A percentile compares a stretch with the other conserved stretches of the same genome.
phyloP scores from a whole-genome alignment of 208 protist species.

The Leishmania arabica region DNA sequence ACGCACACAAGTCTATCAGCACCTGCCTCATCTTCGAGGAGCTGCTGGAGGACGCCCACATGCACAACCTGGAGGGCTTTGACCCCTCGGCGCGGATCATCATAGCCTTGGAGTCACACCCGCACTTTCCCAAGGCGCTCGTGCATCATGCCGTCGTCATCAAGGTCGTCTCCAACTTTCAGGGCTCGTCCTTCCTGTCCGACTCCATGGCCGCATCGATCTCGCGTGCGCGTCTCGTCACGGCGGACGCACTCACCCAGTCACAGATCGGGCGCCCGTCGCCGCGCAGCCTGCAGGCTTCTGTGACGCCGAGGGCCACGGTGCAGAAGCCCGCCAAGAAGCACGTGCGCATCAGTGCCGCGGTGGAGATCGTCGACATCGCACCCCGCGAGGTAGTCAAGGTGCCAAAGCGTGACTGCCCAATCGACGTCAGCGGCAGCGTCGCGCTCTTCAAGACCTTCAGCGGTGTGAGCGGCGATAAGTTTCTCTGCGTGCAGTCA shows the following conservation, averaged over 20 bases:
- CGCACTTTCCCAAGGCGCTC: conserved; percentile 77
- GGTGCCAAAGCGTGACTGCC: conserved; percentile 34
- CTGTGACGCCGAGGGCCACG: conserved; percentile 6
- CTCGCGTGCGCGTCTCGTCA: conserved; percentile 62
- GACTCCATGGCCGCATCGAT: conserved; percentile 61
- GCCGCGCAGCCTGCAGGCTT: conserved; percentile 9
- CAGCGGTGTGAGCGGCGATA: conserved; percentile 66
- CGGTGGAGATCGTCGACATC: conserved; percentile 85
- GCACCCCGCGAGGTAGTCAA: conserved; percentile 65
- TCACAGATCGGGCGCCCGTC: conserved; percentile 31
- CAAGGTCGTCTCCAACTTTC: conserved; percentile 60
- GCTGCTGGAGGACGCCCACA: conserved; percentile 58
- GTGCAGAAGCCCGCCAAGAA: conserved; percentile 44
- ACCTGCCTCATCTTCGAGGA: conserved; percentile 65
- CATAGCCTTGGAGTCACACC: conserved; percentile 72
- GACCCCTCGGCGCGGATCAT: conserved; percentile 58
- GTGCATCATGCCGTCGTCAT: conserved; percentile 53
- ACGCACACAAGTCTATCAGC: conserved; percentile 88
- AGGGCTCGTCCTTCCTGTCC: conserved; percentile 52
- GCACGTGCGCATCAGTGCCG: conserved; percentile 73
- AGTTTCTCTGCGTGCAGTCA: conserved; percentile 73
- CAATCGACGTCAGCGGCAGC: conserved; percentile 61
- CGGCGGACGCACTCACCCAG: conserved; percentile 47
- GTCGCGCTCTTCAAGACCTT: conserved; percentile 69
- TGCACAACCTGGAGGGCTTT: conserved; percentile 63